phyloP scores from a whole-genome alignment of 768 basidiomycete species.

The Sistotremastrum suecicum region DNA sequence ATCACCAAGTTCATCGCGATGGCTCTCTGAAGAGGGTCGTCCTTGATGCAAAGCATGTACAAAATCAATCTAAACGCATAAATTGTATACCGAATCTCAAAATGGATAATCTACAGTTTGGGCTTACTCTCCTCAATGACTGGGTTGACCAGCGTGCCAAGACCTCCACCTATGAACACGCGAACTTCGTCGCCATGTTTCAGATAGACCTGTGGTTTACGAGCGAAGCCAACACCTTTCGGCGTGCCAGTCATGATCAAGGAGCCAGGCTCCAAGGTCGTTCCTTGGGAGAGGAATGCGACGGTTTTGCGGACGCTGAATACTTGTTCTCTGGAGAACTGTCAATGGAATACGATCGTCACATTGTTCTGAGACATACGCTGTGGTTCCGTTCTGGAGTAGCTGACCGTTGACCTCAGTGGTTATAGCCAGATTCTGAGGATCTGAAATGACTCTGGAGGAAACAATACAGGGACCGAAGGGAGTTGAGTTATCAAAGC shows the following conservation, averaged over 20 bases:
- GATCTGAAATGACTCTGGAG: constrained; percentile 44
- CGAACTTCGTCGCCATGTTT: constrained; percentile 61
- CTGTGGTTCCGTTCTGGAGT: constrained; percentile 67
- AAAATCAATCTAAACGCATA: background rate
- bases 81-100: background rate
- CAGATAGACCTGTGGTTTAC: constrained; percentile 53
- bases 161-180: constrained; percentile 55
- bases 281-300: constrained; percentile 71
- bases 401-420: constrained; percentile 50
- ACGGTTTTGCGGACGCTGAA: constrained; percentile 69
- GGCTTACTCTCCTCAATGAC: constrained; percentile 52
- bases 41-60: background rate
- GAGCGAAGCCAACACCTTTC: constrained; percentile 69
- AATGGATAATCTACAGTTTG: constrained; percentile 24
- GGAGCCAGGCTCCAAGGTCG: constrained; percentile 68
- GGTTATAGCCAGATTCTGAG: constrained; percentile 49
- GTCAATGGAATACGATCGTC: background rate
- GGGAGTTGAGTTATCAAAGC: constrained; percentile 61
- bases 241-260: constrained; percentile 78
- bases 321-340: constrained; percentile 52
- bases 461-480: constrained; percentile 74
- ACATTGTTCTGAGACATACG: constrained; percentile 28
- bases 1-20: constrained; percentile 70
- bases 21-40: background rate
- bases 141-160: constrained; percentile 68